Conservation (phyloP, 371 early-diverging fungal species). For the Chytridiales sp. region DNA sequence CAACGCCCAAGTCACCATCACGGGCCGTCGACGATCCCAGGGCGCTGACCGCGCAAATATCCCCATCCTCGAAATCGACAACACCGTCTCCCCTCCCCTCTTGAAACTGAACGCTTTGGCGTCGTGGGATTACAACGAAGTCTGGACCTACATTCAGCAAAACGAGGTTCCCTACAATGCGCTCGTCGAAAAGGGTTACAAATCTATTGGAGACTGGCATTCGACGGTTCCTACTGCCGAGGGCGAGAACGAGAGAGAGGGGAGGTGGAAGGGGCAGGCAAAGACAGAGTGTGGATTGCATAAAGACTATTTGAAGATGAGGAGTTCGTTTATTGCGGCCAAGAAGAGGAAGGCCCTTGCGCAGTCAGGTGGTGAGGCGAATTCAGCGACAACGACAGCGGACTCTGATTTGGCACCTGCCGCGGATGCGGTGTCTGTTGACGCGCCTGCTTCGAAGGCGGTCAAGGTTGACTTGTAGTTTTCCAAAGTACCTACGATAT, state of each 20-base stretch:
- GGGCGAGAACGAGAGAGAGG: conserved; percentile 80
- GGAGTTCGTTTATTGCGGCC: conserved; percentile 28
- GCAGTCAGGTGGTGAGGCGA: too few relatives aligned
- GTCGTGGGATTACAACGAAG: conserved; percentile 83
- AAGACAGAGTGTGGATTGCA: conserved; percentile 94
- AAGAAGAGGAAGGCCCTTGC: conserved; percentile 35
- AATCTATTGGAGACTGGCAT: conserved; percentile 92
- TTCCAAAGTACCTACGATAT: too few relatives aligned
- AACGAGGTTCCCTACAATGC: conserved; percentile 89
- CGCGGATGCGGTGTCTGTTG: too few relatives aligned
- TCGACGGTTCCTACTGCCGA: conserved; percentile 72
- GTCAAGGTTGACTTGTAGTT: too few relatives aligned
- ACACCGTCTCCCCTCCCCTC: conserved; percentile 62
- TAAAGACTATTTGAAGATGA: conserved; percentile 91
- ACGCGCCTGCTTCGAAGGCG: too few relatives aligned
- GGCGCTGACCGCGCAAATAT: conserved; percentile 77
- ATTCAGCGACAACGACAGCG: too few relatives aligned
- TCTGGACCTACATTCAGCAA: conserved; percentile 80
- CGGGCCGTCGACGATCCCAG: conserved; percentile 88
- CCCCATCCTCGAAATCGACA: conserved; percentile 80
- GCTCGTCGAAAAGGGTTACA: conserved; percentile 85
- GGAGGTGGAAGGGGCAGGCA: conserved; percentile 84
- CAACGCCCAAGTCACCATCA: conserved; percentile 74
- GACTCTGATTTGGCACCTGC: too few relatives aligned
- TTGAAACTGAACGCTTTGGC: conserved; percentile 89